These are phyloP conservation scores for Cymodocea nodosa DNA, from an alignment of 116 monocot genomes.

Conservation along the genomic window DNA sequence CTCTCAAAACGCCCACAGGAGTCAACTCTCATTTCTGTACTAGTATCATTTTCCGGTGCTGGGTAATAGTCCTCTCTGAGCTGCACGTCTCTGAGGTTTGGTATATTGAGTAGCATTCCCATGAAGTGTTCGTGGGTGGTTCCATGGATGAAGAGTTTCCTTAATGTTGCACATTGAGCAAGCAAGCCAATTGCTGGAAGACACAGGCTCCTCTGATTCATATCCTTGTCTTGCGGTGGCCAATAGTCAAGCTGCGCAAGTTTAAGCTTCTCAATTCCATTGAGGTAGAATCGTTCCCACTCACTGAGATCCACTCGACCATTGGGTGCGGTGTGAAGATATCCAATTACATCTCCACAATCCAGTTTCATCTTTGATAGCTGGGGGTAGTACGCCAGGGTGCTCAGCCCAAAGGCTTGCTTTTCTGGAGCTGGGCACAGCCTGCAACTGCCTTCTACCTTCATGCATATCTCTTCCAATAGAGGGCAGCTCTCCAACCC, in stretches of 20 bases:
- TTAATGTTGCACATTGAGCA: conserved; percentile 31
- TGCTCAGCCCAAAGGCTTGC: conserved; percentile 44
- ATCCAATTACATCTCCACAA: conserved; percentile 69
- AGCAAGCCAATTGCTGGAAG: conserved; percentile 72
- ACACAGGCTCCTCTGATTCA: conserved; percentile 79
- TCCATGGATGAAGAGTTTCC: conserved; percentile 95
- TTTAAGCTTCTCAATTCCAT: conserved; percentile 37
- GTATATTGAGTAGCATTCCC: conserved; percentile 58
- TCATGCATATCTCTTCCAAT: conserved; percentile 63
- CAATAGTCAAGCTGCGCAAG: conserved; percentile 87
- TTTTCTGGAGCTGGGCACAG: conserved; percentile 26
- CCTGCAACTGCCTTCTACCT: conserved; percentile 88
- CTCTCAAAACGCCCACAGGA: conserved; percentile 12
- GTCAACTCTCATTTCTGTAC: conserved; percentile 84
- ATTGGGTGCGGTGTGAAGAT: conserved; percentile 62
- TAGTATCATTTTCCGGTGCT: conserved; percentile 87
- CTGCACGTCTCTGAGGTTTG: conserved; percentile 76
- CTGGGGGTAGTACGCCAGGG: conserved; percentile 28
- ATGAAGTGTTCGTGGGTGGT: conserved; percentile 92
- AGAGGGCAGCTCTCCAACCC: conserved; percentile 62
- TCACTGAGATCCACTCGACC: conserved; percentile 89
- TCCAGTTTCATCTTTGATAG: conserved; percentile 85
- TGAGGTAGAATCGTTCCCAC: conserved; percentile 92
- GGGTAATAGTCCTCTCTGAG: conserved; percentile 91
- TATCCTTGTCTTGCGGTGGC: conserved; percentile 94